Base-by-base conservation (phyloP, 1,139 yeast species). In the Kazachstania sp. region DNA sequence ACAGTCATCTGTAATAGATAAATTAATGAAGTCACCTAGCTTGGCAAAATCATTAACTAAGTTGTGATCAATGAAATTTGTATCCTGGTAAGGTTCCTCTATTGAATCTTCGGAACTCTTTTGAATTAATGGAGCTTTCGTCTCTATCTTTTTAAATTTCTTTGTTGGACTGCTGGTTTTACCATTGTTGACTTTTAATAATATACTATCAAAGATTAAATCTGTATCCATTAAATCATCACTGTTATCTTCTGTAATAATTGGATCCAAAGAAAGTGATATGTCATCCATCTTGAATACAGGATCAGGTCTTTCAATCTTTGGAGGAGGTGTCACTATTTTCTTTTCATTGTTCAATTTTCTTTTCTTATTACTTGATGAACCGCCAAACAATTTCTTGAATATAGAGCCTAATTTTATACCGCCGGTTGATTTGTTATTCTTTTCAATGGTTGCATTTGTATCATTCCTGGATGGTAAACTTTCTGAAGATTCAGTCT, bases 221-320 rank as follows among this genome's bases (percentile, higher is more conserved):
- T 58, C 61, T 16, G 60, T 54, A 45, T 60, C 63, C 56, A 60
- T 52, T 8, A 60, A 44, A 23, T 45, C 45, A 28, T 53, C 53
- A 15, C 55, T 50, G 2, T 26, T 35, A 3, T 38, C 37, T 11
- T 45, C 31, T 9, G 36, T 37, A 16, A 36, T 20, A 9, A 41
- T 45, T 11, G 39, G 18, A 19, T 16, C 31, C 4, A 41, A 15
- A 28, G 47, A 45, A 23, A 38, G 18, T 6, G 36, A 6, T 11
- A 38, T 38, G 7, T 38, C 29, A 13, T 38, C 41, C 13, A 38
- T 9, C 19, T 23, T 20, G 12, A n/a, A 13, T 11, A 6, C 28
- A 23, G 28, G 28, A n/a, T 36, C 23, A 4, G 20, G 4, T 18
- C 15, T 11, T 26, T 26, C 41, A 28, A 3, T 18, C 26, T 18